phyloP scores from a whole-genome alignment of 2,329 filamentous ascomycete species.

The Fusarium multiceps region DNA sequence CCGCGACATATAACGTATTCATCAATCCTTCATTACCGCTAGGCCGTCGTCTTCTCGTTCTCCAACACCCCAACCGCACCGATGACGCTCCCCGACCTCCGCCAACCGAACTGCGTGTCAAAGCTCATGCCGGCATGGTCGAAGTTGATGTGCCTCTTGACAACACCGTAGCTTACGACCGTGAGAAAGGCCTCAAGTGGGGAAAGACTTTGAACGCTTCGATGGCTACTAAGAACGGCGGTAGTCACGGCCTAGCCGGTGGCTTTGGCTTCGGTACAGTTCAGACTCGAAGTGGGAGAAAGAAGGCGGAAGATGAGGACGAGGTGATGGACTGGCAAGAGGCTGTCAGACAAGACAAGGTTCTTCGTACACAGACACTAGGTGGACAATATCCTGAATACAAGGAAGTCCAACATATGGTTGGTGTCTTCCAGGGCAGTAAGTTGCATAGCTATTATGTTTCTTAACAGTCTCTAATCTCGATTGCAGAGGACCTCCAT shows the following conservation, averaged over 20 bases:
- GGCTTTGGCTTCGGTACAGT: slow-evolving; percentile 73
- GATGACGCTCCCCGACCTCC: slow-evolving; percentile 62
- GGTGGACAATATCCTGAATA: slow-evolving; percentile 81
- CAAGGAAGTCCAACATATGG: slow-evolving; percentile 84
- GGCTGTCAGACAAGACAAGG: slow-evolving; percentile 74
- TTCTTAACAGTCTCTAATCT: slow-evolving; percentile 30
- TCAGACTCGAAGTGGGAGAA: slow-evolving; percentile 53
- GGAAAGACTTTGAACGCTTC: slow-evolving; percentile 78
- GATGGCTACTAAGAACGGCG: slow-evolving; percentile 68
- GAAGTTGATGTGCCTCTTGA: slow-evolving; percentile 92
- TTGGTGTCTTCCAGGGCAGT: slow-evolving; percentile 90
- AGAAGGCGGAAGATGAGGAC: slow-evolving; percentile 58
- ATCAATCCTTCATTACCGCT: slow-evolving; percentile 77
- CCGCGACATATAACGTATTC: slow-evolving; percentile 84
- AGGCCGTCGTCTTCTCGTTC: slow-evolving; percentile 76
- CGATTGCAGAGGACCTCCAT: slow-evolving; percentile 77
- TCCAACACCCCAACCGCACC: slow-evolving; percentile 88
- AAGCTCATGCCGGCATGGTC: slow-evolving; percentile 82
- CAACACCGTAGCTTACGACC: slow-evolving; percentile 80
- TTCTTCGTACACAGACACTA: slow-evolving; percentile 83
- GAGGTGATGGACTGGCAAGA: slow-evolving; percentile 72
- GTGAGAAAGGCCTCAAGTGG: slow-evolving; percentile 83
- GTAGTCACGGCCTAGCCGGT: slow-evolving; percentile 76
- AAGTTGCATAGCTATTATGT: slow-evolving; percentile 48
- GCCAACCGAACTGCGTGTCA: slow-evolving; percentile 82